These are phyloP conservation scores for Sapria himalayana DNA, from an alignment of 345 rosid species.

Conservation along the genomic window DNA sequence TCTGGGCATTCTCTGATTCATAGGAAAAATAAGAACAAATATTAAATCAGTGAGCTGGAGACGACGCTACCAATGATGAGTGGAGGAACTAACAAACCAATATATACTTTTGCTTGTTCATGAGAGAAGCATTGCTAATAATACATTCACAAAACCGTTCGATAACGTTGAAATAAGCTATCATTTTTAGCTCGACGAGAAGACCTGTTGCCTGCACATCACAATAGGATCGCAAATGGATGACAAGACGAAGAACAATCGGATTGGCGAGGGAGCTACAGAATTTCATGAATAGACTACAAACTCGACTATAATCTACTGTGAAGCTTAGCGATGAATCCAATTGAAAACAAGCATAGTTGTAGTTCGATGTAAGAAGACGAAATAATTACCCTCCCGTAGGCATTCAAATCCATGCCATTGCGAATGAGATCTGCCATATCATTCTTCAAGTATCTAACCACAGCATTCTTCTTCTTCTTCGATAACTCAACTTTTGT, in stretches of 20 bases:
- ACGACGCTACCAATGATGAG: too few species aligned
- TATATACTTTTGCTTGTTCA: constrained; percentile 46
- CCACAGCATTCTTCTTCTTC: constrained; percentile 51
- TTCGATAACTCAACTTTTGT: constrained; percentile 38
- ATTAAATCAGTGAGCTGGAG: too few species aligned
- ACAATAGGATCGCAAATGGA: neutral
- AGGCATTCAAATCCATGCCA: constrained; percentile 47
- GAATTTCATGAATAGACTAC: too few species aligned
- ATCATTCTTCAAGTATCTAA: constrained; percentile 54
- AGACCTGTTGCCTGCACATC: constrained; percentile 55
- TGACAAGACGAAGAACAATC: neutral
- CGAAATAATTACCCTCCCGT: constrained; percentile 47
- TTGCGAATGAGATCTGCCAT: constrained; percentile 55
- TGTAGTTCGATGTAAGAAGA: too few species aligned
- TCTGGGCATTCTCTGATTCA: constrained; percentile 59
- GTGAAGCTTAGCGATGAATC: too few species aligned
- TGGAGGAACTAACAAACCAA: neutral
- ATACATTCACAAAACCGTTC: constrained; percentile 36
- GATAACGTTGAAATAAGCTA: constrained; percentile 29
- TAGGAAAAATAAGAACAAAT: neutral
- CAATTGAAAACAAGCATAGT: too few species aligned
- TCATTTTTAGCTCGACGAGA: constrained; percentile 36
- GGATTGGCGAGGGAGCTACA: neutral
- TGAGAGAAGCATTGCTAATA: constrained; percentile 22
- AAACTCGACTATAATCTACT: too few species aligned